Evolutionary conservation across 768 basidiomycete genomes (phyloP), one percentile per base, ranked within the genome.

Genomic region (Suillus brevipes): DNA sequence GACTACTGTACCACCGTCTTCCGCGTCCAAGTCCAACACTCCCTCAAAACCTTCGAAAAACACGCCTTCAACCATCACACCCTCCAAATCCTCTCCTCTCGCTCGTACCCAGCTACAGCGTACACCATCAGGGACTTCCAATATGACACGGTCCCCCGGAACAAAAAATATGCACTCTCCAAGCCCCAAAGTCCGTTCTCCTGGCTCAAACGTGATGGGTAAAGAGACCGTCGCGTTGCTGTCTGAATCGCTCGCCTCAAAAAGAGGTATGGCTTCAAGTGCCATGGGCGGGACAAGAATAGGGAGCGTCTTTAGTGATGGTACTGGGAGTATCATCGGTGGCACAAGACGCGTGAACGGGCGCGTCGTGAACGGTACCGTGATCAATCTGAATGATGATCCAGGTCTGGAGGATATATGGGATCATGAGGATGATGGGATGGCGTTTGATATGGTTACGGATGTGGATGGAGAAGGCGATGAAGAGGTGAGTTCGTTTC

Each of bases 401-500:
- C 56, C 63, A 36, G 66, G 72, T 67, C 43, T 64, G 28, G 77
- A 74, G 74, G 74, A 74, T 34, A 71, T 77, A 28, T 69, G 72
- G 66, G 87, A 86, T 23, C 85, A 84, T 56, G 83, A 55, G 31
- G 53, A 76, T 9, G 83, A 87, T 31, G 85, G 87, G 38, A 86
- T 89, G 82, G 86, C 84, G 23, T 77, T 91, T 67, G 91, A 92
- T 69, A 87, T 92, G 85, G 73, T 89, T 59, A 93, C 89, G 31
- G 75, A 82, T 42, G 71, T 76, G 13, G 89, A 89, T 64, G 86
- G 85, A 7, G 82, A 87, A 31, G 83, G 89, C 3, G 89, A 92
- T 68, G 91, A 93, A 70, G 91, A 92, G 72, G 89, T 88, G 62
- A 60, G 80, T 65, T 60, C 34, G 16, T 57, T 61, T 61, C 28